phyloP scores from a whole-genome alignment of 2,329 filamentous ascomycete genomes.

The Fusarium austroafricanum region DNA sequence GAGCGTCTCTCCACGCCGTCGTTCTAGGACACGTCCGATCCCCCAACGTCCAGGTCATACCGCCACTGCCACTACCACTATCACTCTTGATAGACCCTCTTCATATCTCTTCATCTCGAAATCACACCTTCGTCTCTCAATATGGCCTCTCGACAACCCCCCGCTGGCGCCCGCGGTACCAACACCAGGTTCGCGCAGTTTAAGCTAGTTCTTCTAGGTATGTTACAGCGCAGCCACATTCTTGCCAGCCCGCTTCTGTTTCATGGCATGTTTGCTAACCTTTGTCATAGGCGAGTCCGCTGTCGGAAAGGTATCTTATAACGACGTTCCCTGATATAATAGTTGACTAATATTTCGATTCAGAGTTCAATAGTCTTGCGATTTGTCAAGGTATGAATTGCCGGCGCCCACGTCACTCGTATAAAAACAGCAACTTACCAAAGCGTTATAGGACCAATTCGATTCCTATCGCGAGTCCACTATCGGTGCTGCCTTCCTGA shows the following conservation, averaged over 20 bases:
- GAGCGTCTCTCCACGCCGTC: constrained; percentile 38
- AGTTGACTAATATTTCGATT: constrained; percentile 35
- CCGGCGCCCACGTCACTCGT: not conserved
- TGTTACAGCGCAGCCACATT: constrained; percentile 48
- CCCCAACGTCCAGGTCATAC: constrained; percentile 42
- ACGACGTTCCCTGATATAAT: constrained; percentile 3
- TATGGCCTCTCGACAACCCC: constrained; percentile 87
- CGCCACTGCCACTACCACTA: constrained; percentile 36
- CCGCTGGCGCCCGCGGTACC: constrained; percentile 70
- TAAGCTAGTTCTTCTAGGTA: constrained; percentile 97
- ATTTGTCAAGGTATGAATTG: constrained; percentile 87
- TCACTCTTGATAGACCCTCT: constrained; percentile 27
- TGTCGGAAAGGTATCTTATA: constrained; percentile 85
- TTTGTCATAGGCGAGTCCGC: constrained; percentile 85
- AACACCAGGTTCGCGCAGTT: constrained; percentile 97
- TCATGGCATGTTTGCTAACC: constrained; percentile 52
- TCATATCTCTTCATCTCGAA: constrained; percentile 39
- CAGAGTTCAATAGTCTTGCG: constrained; percentile 97
- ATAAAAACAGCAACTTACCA: constrained; percentile 22
- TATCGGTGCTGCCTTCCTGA: constrained; percentile 98
- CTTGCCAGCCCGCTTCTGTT: constrained; percentile 8
- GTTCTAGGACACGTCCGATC: constrained; percentile 46
- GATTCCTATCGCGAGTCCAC: constrained; percentile 97
- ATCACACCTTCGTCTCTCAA: constrained; percentile 49
- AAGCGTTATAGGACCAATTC: constrained; percentile 85